Base-by-base conservation (phyloP, 805 yeast genomes). In the Kodamaea neixiangensis region DNA sequence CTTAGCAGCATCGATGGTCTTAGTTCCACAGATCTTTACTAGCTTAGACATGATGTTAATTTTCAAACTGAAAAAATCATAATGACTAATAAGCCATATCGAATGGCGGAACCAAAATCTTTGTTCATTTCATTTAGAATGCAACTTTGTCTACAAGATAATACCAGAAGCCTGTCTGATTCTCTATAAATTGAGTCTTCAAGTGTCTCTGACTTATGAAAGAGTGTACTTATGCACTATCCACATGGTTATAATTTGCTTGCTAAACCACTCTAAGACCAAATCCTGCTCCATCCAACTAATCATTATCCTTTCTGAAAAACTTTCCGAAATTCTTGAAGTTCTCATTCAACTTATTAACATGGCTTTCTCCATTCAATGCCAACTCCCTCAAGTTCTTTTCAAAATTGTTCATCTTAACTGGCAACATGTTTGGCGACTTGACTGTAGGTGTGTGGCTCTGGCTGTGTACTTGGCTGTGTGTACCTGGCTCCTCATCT, bases 1-100 rank as follows among this genome's bases (percentile, higher is more conserved):
- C n/a, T 67, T 54, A 0, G 97, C 97, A 0, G 89, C 89, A 43
- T 83, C 86, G 0, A 68, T 63, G 2, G 86, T 75, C 56, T 80
- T 80, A 18, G 93, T 64, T 0, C 99, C 99, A 65, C 99, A 93
- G 3, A 93, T 83, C 63, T 93, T 93, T 4, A 87, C 87, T n/a
- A 89, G 37, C 52, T 33, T 31, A 31, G 29, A 15, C 29, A 20
- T 25, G n/a, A 15, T 31, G 29, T 11, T 18, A 20, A 39, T 20
- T 40, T 20, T 40, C 11, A 38, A 13, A 19, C 7, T 21, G 20
- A 15, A 18, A 35, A 17, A 35, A 35, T 25, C 31, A 25, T 25
- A 25, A 25, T 25, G 31, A 25, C 31, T 9, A 25, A 25, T 25
- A 25, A 9, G 7, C 11, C 31, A 25, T n/a, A n/a, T n/a, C n/a